These are phyloP conservation scores for Globisporangium uncinulatum DNA, from an alignment of 352 stramenopile genomes.

Conservation along the genomic window DNA sequence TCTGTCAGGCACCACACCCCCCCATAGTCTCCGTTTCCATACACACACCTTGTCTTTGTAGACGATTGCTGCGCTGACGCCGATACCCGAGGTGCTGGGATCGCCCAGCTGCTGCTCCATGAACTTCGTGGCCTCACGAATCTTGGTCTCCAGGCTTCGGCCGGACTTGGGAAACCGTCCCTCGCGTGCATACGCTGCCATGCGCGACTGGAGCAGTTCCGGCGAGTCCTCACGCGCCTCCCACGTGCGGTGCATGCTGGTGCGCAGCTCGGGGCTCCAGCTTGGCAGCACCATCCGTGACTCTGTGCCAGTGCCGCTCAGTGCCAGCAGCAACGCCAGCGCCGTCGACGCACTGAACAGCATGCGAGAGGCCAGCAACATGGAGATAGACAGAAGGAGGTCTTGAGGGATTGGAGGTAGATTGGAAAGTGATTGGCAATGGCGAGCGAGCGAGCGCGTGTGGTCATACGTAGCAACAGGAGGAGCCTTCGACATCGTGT, in stretches of 20 bases:
- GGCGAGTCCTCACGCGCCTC: background rate
- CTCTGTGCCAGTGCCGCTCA: background rate
- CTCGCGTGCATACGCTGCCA: conserved; percentile 27
- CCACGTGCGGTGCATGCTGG: conserved; percentile 12
- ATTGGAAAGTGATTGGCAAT: background rate
- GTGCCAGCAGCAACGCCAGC: conserved; percentile 2
- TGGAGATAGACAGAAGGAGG: background rate
- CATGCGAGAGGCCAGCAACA: background rate
- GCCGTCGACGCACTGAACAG: background rate
- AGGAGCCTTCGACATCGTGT: background rate
- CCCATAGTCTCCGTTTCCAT: background rate
- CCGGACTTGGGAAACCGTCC: conserved; percentile 29
- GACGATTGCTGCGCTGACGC: conserved; percentile 37
- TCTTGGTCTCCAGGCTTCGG: conserved; percentile 35
- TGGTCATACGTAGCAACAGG: background rate
- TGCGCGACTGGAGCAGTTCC: conserved; percentile 18
- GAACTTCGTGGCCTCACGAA: conserved; percentile 34
- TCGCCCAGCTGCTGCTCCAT: conserved; percentile 36
- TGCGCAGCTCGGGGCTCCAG: conserved; percentile 10
- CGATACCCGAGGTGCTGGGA: conserved; percentile 27
- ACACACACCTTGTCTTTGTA: conserved; percentile 37
- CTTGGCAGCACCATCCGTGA: conserved; percentile 5
- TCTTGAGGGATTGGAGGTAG: background rate
- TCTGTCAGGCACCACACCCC: background rate
- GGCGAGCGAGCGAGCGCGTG: background rate